Evolutionary conservation across 495 filamentous ascomycete genomes (phyloP), one percentile per base, ranked within the genome.

Genomic region (Trichocladium uniseriatum): DNA sequence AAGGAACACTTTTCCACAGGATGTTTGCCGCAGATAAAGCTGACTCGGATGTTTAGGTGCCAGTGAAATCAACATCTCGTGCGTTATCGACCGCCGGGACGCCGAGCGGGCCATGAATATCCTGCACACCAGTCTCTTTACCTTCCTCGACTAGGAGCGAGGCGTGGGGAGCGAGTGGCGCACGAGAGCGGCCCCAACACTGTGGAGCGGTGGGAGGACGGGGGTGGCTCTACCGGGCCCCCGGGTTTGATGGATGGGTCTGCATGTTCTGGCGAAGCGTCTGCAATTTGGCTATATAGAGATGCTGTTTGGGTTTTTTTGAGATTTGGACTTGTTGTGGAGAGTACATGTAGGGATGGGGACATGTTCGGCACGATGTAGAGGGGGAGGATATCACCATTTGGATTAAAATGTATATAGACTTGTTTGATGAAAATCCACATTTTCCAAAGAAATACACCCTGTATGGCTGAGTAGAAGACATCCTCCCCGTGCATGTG

Each of bases 61-160:
- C 37, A 95, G 89, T 59, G 92, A 98, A 73, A 98, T 98, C 69
- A 96, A 95, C 65, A 98, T 98, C 45, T 92, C 87, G 13, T 97
- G 92, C 65, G 92, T 98, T 7, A 94, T 98, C 57, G 87, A 92
- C 58, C 87, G 87, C 57, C 76, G 84, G 57, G 87, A 95, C 52
- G 89, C 90, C 34, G 84, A 87, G 47, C 80, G 91, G 47, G 92
- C 92, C 13, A 81, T 97, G 72, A 96, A 91, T 59, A 84, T 96
- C 56, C 78, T 98, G 43, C 92, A 98, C 63, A 95, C 91, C 15
- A 87, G 82, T 69, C 78, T 98, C 43, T 96, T 98, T 53, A 79
- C 76, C 3, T 79, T 78, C 46, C 71, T 78, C 15, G 76, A 78
- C 24, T 75, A 63, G 42, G 37, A 20, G 18, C 9, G 8, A 5